phyloP scores from a whole-genome alignment of 495 filamentous ascomycete genomes.

The Trichodelitschia bisporula region DNA sequence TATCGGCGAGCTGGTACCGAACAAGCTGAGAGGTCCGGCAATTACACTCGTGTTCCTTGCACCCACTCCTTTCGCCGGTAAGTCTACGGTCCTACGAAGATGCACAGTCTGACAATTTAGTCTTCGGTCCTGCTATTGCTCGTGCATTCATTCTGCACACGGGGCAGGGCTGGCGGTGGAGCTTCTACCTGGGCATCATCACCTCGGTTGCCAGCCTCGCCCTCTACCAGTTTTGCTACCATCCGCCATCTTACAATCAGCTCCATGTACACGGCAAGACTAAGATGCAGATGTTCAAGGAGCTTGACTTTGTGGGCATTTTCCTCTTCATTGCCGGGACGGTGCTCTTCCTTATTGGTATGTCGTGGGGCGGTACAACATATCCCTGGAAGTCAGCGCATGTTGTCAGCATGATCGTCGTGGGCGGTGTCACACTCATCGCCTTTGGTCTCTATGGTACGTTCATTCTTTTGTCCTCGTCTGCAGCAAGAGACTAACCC shows the following conservation, averaged over 20 bases:
- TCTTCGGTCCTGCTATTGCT: constrained; percentile 14
- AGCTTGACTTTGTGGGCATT: constrained; percentile 16
- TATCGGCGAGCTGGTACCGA: constrained; percentile 12
- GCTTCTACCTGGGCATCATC: constrained; percentile 59
- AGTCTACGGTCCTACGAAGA: too few species aligned
- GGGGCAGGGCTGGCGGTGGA: constrained; percentile 24
- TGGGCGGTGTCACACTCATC: constrained; percentile 19
- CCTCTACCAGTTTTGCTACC: constrained; percentile 13
- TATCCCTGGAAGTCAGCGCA: constrained; percentile 26
- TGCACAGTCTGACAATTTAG: too few species aligned
- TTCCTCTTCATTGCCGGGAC: constrained; percentile 13
- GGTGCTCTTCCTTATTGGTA: constrained; percentile 15
- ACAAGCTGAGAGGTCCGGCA: constrained; percentile 10
- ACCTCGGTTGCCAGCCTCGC: constrained; percentile 15
- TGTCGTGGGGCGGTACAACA: constrained; percentile 21
- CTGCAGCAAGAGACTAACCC: too few species aligned
- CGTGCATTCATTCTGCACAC: constrained; percentile 10
- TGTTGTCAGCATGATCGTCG: constrained; percentile 20
- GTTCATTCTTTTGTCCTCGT: constrained; percentile 1
- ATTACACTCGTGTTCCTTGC: constrained; percentile 8
- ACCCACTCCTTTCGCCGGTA: constrained; percentile 9
- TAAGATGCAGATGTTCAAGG: constrained; percentile 13
- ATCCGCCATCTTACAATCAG: constrained; percentile 12
- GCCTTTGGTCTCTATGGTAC: constrained; percentile 19
- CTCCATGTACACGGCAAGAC: constrained; percentile 11